phyloP scores from a whole-genome alignment of 371 early-diverging fungal species.

The Encephalitozoon intestinalis region DNA sequence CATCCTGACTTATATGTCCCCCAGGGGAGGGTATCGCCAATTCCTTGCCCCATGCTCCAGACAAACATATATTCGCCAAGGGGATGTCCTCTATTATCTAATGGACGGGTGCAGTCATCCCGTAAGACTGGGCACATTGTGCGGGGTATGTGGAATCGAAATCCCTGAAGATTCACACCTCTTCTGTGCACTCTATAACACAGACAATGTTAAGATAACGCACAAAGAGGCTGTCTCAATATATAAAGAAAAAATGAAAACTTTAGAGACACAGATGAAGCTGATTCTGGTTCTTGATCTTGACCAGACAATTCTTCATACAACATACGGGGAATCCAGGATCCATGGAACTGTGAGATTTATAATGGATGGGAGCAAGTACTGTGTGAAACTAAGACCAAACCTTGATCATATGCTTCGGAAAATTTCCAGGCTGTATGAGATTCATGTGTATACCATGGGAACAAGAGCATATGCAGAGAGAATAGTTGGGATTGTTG shows the following conservation, averaged over 20 bases:
- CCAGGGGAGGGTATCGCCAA: neutral
- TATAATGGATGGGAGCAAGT: slow-evolving; percentile 21
- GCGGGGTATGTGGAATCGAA: slow-evolving; percentile 54
- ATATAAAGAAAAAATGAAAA: slow-evolving; percentile 44
- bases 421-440: slow-evolving; percentile 64
- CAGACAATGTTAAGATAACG: slow-evolving; percentile 39
- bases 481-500: slow-evolving; percentile 74
- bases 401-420: slow-evolving; percentile 71
- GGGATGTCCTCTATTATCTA: neutral
- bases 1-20: slow-evolving; percentile 44
- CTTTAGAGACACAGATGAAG: slow-evolving; percentile 66
- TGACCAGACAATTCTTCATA: slow-evolving; percentile 96
- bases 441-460: slow-evolving; percentile 97
- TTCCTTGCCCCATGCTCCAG: neutral
- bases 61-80: neutral
- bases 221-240: slow-evolving; percentile 34
- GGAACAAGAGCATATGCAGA: slow-evolving; percentile 85
- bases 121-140: slow-evolving; percentile 43
- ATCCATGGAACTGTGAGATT: slow-evolving; percentile 1
- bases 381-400: slow-evolving; percentile 63
- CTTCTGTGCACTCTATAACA: slow-evolving; percentile 42
- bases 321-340: slow-evolving; percentile 64
- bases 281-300: slow-evolving; percentile 88
- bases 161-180: slow-evolving; percentile 28
- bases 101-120: slow-evolving; percentile 46